Evolutionary conservation across 2,329 filamentous ascomycete genomes (phyloP).

Genomic region (Xylariomycetidae sp.): DNA sequence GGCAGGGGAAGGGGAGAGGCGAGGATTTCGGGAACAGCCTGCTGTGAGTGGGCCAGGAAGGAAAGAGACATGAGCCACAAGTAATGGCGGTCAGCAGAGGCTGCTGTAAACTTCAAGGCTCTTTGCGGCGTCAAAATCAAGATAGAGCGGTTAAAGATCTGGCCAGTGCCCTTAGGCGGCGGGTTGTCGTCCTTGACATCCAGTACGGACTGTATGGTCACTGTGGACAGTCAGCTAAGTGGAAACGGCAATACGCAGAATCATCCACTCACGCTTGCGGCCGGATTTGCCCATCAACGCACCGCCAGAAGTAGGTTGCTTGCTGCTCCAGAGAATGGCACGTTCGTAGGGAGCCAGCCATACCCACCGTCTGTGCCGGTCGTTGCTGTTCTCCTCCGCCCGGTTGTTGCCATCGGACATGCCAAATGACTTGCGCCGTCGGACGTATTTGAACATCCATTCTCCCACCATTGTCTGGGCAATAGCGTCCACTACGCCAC

Average conservation of each 20-base stretch:
- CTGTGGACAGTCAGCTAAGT: slow-evolving; percentile 39
- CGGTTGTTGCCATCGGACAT: slow-evolving; percentile 60
- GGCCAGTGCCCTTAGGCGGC: slow-evolving; percentile 65
- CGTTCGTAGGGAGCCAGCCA: slow-evolving; percentile 97
- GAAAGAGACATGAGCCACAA: slow-evolving; percentile 92
- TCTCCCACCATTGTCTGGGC: slow-evolving; percentile 98
- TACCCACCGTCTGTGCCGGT: slow-evolving; percentile 94
- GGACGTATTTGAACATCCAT: slow-evolving; percentile 91
- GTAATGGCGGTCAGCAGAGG: slow-evolving; percentile 78
- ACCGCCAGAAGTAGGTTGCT: slow-evolving; percentile 83
- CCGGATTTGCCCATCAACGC: slow-evolving; percentile 91
- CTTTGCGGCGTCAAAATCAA: slow-evolving; percentile 88
- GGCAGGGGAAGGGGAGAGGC: slow-evolving; percentile 38
- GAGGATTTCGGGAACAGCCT: slow-evolving; percentile 70
- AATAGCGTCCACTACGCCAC: slow-evolving; percentile 89
- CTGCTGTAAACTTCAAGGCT: slow-evolving; percentile 90
- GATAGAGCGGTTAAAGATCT: slow-evolving; percentile 86
- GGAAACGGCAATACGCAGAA: slow-evolving; percentile 4
- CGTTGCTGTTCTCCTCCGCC: slow-evolving; percentile 65
- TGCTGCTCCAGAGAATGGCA: slow-evolving; percentile 96
- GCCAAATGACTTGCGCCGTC: slow-evolving; percentile 85
- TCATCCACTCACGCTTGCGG: slow-evolving; percentile 70
- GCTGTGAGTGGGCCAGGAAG: slow-evolving; percentile 85
- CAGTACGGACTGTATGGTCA: slow-evolving; percentile 90
- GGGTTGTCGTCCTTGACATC: slow-evolving; percentile 95